Conservation (phyloP, 192 early-diverging fungal species). For the Coemansia sp. region DNA sequence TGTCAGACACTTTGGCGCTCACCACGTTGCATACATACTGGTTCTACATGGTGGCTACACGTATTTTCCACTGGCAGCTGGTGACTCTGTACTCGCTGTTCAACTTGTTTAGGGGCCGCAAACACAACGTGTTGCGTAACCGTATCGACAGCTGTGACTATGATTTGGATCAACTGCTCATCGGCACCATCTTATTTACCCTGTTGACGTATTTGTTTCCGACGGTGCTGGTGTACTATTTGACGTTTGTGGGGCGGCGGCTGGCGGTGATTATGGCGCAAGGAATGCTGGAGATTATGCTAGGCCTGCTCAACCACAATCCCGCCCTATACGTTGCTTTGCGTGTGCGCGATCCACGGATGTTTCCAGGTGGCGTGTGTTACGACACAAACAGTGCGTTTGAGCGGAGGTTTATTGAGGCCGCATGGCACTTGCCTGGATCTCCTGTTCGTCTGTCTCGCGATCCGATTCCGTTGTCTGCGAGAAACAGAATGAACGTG, state of each 20-base stretch:
- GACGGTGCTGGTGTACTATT: slow-evolving; percentile 90
- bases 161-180: slow-evolving; percentile 88
- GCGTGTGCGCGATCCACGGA: slow-evolving; percentile 79
- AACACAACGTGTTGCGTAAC: slow-evolving; percentile 79
- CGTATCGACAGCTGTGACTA: slow-evolving; percentile 94
- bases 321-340: slow-evolving; percentile 93
- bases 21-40: slow-evolving; percentile 90
- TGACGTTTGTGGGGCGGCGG: slow-evolving; percentile 83
- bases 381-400: slow-evolving; percentile 27
- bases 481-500: slow-evolving; percentile 34
- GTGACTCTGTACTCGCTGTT: slow-evolving; percentile 82
- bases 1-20: slow-evolving; percentile 81
- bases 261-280: slow-evolving; percentile 79
- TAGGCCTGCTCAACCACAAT: slow-evolving; percentile 94
- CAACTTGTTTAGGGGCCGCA: slow-evolving; percentile 84
- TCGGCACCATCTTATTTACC: slow-evolving; percentile 93
- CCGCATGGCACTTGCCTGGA: slow-evolving; percentile 44
- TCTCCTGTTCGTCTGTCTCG: slow-evolving; percentile 42
- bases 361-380: slow-evolving; percentile 77
- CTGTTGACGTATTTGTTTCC: slow-evolving; percentile 93
- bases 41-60: slow-evolving; percentile 92
- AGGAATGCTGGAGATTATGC: slow-evolving; percentile 76
- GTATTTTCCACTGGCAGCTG: slow-evolving; percentile 93
- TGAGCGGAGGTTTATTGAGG: slow-evolving; percentile 42
- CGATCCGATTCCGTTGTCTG: slow-evolving; percentile 49